These are phyloP conservation scores for Nakaseomyces nivariensis DNA, from an alignment of 1,139 yeast genomes.

Conservation along the genomic window DNA sequence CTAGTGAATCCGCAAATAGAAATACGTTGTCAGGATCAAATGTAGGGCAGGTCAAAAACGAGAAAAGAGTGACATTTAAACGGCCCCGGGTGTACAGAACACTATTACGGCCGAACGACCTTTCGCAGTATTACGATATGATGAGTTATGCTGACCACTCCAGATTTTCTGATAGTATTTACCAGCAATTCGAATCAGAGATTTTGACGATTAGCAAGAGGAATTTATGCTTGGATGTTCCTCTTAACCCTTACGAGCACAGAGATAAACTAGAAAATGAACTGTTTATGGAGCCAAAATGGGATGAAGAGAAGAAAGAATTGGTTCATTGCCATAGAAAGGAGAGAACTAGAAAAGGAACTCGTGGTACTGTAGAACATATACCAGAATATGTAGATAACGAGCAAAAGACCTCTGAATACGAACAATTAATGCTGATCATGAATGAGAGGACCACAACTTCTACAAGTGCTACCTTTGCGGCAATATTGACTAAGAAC, in stretches of 20 bases:
- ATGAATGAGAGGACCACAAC: conserved; percentile 31
- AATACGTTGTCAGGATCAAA: neutral
- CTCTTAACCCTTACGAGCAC: conserved; percentile 51
- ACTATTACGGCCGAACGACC: conserved; percentile 66
- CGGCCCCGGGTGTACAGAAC: conserved; percentile 68
- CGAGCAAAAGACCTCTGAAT: conserved; percentile 73
- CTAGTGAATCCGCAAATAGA: neutral
- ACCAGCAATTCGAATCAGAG: conserved; percentile 62
- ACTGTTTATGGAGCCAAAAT: conserved; percentile 35
- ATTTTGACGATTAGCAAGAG: conserved; percentile 68
- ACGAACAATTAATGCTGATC: conserved; percentile 76
- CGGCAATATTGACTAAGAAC: conserved; percentile 29
- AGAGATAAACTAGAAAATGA: conserved; percentile 41
- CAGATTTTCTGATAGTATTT: conserved; percentile 54
- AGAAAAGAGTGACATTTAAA: conserved; percentile 17
- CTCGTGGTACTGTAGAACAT: conserved; percentile 35
- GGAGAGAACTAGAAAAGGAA: conserved; percentile 36
- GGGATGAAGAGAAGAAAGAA: conserved; percentile 35
- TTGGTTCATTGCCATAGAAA: conserved; percentile 40
- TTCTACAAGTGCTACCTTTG: conserved; percentile 28
- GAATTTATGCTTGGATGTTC: conserved; percentile 63
- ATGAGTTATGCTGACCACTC: conserved; percentile 76
- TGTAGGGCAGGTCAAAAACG: neutral
- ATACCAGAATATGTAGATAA: conserved; percentile 50
- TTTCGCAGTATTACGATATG: conserved; percentile 76